Base-by-base conservation (phyloP, 2,329 filamentous ascomycete genomes). In the Curvularia spicifera region DNA sequence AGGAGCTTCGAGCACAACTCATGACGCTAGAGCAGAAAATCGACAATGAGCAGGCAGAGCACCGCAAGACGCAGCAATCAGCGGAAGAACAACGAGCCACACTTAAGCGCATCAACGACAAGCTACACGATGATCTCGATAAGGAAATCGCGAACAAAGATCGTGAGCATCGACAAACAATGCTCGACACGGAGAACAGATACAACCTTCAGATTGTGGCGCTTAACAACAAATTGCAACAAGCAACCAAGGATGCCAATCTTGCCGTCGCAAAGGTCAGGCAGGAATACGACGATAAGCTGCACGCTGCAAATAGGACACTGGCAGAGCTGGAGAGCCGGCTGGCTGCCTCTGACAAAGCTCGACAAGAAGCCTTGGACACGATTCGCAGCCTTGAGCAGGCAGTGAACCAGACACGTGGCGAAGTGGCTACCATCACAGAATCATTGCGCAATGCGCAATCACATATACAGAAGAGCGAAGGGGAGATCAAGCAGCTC, bases 41-140 rank as follows among this genome's bases (percentile, higher is more conserved):
- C 18, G 87, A 89, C 18, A 89, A 93, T 68, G 90, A 93, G 70
- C 87, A 90, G 69, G 85, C 87, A 6, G 89, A 93, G 60, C 89
- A 91, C 73, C 84, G 85, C 26, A 87, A 85, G 61, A 84, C 85
- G 1, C 89, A 88, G 65, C 74, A 81, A 53, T 76, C 76, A 5
- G 67, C 78, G 42, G 75, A 77, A 59, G 79, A 79, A 10, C 81
- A 83, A 61, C 62, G 80, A 8, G 78, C 76, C 26, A 76, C 85
- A 39, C 82, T 90, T 48, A 88, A 87, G 62, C 84, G 82, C 35
- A 83, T 89, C 64, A 91, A 91, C 55, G 89, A 94, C 49, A 84
- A 85, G 7, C 79, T 93, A 18, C 90, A 91, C 66, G 83, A 83
- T 46, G 84, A 87, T 33, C 90, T 95, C 68, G 87, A 89, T 51